phyloP scores from a whole-genome alignment of 1,139 yeast species.

The Diutina scorzettiae region DNA sequence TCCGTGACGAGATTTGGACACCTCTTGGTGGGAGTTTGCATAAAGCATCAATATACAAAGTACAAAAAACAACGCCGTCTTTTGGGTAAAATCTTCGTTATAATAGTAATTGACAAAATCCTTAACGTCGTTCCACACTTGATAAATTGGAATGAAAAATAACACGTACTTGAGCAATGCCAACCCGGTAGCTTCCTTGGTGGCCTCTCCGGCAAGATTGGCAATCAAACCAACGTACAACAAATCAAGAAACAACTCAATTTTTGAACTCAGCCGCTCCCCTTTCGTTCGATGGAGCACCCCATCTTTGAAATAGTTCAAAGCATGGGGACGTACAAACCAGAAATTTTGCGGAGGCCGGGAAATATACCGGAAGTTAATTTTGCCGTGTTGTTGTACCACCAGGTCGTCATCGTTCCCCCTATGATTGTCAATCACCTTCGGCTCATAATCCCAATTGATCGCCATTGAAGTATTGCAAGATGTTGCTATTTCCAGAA shows the following conservation, averaged over 20 bases:
- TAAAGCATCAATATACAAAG: slow-evolving; percentile 38
- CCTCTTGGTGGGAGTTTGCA: slow-evolving; percentile 36
- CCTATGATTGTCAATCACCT: slow-evolving; percentile 3
- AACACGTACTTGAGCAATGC: slow-evolving; percentile 38
- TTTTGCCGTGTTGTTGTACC: slow-evolving; percentile 37
- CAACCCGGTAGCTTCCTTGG: slow-evolving; percentile 37
- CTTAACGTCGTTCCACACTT: slow-evolving; percentile 53
- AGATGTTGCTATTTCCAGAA: background rate
- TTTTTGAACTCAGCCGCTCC: slow-evolving; percentile 39
- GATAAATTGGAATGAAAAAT: slow-evolving; percentile 48
- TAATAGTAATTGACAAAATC: slow-evolving; percentile 57
- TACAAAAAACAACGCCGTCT: slow-evolving; percentile 42
- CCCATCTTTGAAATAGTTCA: slow-evolving; percentile 51
- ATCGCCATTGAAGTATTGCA: background rate
- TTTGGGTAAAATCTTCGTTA: slow-evolving; percentile 49
- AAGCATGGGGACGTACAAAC: slow-evolving; percentile 46
- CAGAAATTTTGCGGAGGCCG: slow-evolving; percentile 31
- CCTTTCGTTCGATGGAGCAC: slow-evolving; percentile 43
- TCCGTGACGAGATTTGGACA: slow-evolving; percentile 21
- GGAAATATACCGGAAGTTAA: slow-evolving; percentile 35
- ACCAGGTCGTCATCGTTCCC: slow-evolving; percentile 30
- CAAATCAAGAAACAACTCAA: slow-evolving; percentile 51
- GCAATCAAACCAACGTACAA: slow-evolving; percentile 56
- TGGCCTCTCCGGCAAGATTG: slow-evolving; percentile 44
- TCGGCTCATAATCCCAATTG: slow-evolving; percentile 2